Base-by-base conservation (phyloP, 2,329 filamentous ascomycete genomes). In the Hypoxylon rubiginosum region DNA sequence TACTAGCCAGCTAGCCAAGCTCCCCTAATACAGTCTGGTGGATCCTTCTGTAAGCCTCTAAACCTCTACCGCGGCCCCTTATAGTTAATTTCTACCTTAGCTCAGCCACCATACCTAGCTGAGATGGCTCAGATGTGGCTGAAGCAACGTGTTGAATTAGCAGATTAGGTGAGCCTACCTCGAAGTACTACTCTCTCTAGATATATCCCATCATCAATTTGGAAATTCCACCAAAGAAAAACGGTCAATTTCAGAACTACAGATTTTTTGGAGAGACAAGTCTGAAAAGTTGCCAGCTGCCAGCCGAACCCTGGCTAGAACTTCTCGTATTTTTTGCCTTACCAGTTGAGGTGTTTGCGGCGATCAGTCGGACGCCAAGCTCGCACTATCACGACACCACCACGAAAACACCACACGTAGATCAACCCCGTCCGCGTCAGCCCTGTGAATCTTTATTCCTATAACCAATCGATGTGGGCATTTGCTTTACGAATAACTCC, bases 321-420 rank as follows among this genome's bases (percentile, higher is more conserved):
- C 4, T 39, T 8, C 45, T 68, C 66, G 58, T 66, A 65, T n/a
- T n/a, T 61, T 57, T 63, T 2, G 36, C 39, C 11, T 5, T 41
- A 17, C 30, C 43, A 13, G 54, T 52, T 49, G 32, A 58, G 36
- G 54, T 21, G 46, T 45, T 41, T 43, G 26, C 41, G 61, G 28
- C 61, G 61, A 69, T 67, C 64, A 58, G 43, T 65, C 43, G 21
- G 32, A 41, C 50, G 67, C 67, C 64, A 69, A 67, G 67, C 43
- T 58, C 17, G 49, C 48, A 36, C 49, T 62, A 61, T 63, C 52
- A 45, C 64, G 24, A 67, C 50, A 52, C 26, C 50, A 19, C 57
- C 32, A 53, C 48, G 55, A 62, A 59, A 28, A 21, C 46, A 55
- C 55, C 48, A 56, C 59, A 50, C 32, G 50, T 34, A 51, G 56